Evolutionary conservation across 139 green algal species (phyloP).

Genomic region (Closterium sp.): DNA sequence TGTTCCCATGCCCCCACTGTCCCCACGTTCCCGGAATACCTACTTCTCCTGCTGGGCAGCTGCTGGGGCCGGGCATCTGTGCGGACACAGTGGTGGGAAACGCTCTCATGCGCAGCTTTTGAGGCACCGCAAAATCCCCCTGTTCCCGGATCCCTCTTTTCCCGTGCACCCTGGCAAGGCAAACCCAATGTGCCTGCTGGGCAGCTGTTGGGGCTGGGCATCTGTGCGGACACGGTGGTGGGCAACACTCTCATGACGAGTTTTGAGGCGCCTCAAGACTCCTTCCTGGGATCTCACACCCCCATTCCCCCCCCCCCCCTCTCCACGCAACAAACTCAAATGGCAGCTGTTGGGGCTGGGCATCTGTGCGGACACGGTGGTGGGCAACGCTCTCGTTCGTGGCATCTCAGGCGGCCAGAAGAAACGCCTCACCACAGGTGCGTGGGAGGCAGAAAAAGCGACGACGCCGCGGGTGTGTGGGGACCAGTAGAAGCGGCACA

Average conservation of each 20-base stretch:
- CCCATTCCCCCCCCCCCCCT: too few species aligned
- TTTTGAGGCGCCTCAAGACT: slow-evolving; percentile 64
- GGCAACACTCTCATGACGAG: slow-evolving; percentile 63
- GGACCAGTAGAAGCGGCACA: neutral
- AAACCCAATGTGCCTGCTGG: neutral
- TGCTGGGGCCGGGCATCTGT: slow-evolving; percentile 36
- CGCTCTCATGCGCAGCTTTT: too few species aligned
- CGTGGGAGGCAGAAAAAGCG: neutral
- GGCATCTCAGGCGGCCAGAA: slow-evolving; percentile 74
- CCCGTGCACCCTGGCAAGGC: too few species aligned
- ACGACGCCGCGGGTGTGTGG: slow-evolving; percentile 34
- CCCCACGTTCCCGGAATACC: neutral
- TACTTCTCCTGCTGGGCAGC: neutral
- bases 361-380: slow-evolving; percentile 59
- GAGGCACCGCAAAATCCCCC: too few species aligned
- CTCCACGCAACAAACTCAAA: too few species aligned
- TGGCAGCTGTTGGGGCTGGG: slow-evolving; percentile 10
- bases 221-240: slow-evolving; percentile 66
- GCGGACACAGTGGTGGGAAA: slow-evolving; percentile 54
- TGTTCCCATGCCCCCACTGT: neutral
- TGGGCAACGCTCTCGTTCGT: slow-evolving; percentile 70
- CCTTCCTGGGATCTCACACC: too few species aligned
- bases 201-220: slow-evolving; percentile 25
- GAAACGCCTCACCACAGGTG: slow-evolving; percentile 67
- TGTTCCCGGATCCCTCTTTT: too few species aligned